A percentile compares a stretch with the other conserved stretches of the same genome.
Conservation (phyloP, 2,329 filamentous ascomycete species). For the Pleurostoma richardsiae region DNA sequence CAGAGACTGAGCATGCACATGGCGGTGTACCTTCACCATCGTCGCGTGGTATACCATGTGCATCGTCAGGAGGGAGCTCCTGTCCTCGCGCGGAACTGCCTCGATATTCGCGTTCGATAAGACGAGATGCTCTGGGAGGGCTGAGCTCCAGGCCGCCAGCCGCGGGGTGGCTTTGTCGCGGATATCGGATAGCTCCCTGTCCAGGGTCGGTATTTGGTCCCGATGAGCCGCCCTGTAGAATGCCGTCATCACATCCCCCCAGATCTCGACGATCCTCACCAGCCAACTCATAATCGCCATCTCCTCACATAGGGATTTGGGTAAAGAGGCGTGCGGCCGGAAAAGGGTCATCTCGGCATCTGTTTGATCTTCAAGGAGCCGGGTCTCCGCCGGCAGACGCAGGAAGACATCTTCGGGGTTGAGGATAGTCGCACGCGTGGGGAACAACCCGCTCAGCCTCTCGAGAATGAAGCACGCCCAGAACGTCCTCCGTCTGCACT, state of each 20-base stretch:
- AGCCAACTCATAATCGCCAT: slow-evolving; percentile 54
- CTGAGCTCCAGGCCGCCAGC: slow-evolving; percentile 52
- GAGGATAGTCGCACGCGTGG: slow-evolving; percentile 48
- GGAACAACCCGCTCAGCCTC: slow-evolving; percentile 56
- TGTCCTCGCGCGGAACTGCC: slow-evolving; percentile 46
- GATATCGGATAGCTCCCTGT: no score
- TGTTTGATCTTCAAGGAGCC: slow-evolving; percentile 56
- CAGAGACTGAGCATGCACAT: slow-evolving; percentile 38
- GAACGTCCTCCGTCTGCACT: slow-evolving; percentile 65
- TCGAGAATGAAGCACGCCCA: slow-evolving; percentile 70
- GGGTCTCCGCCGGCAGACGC: slow-evolving; percentile 57
- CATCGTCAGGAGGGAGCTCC: slow-evolving; percentile 57
- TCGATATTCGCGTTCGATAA: slow-evolving; percentile 53
- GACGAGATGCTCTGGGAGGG: slow-evolving; percentile 48
- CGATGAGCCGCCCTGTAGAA: slow-evolving; percentile 46
- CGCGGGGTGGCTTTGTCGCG: slow-evolving; percentile 25
- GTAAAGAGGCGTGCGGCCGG: slow-evolving; percentile 35
- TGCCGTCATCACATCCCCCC: slow-evolving; percentile 58
- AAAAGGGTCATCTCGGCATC: slow-evolving; percentile 57
- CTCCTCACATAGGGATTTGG: slow-evolving; percentile 17
- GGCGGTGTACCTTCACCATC: slow-evolving; percentile 60
- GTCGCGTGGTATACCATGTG: slow-evolving; percentile 64
- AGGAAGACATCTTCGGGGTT: slow-evolving; percentile 62
- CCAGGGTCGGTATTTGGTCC: slow-evolving; percentile 12
- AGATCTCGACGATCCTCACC: slow-evolving; percentile 58